Evolutionary conservation across 441 rosid genomes (phyloP).

Genomic region (Macaranga tanarius): DNA sequence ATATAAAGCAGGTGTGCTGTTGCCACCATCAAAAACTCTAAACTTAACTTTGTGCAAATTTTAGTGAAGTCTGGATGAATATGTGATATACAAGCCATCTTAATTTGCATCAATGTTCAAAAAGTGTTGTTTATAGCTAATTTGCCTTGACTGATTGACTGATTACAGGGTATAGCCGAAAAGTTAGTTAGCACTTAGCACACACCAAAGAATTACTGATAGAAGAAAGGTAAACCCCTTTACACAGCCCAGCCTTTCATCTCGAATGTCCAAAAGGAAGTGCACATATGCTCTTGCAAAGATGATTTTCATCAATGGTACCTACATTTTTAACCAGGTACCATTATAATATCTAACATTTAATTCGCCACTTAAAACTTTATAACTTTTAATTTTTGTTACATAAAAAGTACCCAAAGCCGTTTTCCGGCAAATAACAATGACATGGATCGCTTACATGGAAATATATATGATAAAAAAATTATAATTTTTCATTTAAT

Average conservation of each 20-base stretch:
- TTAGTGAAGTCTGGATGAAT: background rate
- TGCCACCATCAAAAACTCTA: background rate
- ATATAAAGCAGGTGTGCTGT: background rate
- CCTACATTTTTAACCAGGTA: too few relatives aligned
- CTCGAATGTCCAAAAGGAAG: background rate
- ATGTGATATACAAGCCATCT: background rate
- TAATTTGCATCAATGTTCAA: background rate
- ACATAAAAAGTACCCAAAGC: too few relatives aligned
- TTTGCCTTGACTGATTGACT: background rate
- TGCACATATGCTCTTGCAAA: background rate
- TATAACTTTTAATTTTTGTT: too few relatives aligned
- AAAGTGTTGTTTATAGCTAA: background rate
- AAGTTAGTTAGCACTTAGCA: background rate
- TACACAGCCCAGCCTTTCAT: constrained; percentile 1
- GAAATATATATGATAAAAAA: too few relatives aligned
- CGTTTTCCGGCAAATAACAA: too few relatives aligned
- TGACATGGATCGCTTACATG: too few relatives aligned
- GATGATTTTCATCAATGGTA: too few relatives aligned
- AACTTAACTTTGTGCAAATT: constrained; percentile 1
- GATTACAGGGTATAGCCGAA: constrained; percentile 3
- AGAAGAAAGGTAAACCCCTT: background rate
- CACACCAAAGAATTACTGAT: background rate
- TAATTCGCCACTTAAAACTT: too few relatives aligned
- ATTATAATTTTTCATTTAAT: too few relatives aligned
- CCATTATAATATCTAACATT: too few relatives aligned